Conservation (phyloP, 2,329 filamentous ascomycete genomes). For the Cytospora mali region DNA sequence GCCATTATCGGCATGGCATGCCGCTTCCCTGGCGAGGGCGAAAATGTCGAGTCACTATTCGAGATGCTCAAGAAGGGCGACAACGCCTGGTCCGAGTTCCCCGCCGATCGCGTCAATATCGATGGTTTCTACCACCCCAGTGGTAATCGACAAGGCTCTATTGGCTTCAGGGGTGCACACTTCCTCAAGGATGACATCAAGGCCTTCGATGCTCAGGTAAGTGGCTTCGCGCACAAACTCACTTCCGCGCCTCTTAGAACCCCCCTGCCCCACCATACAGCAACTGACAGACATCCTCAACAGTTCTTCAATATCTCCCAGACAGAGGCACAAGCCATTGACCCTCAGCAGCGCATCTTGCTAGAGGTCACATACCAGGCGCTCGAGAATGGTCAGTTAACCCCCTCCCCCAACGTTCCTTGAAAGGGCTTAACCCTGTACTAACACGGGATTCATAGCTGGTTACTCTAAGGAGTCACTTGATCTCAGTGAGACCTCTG, state of each 20-base stretch:
- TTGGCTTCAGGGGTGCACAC: constrained; percentile 49
- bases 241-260: not conserved
- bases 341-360: constrained; percentile 56
- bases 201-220: constrained; percentile 53
- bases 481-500: constrained; percentile 48
- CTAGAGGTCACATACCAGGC: constrained; percentile 55
- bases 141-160: constrained; percentile 52
- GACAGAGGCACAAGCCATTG: constrained; percentile 55
- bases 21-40: constrained; percentile 61
- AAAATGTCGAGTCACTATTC: constrained; percentile 65
- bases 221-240: constrained; percentile 28
- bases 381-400: constrained; percentile 48
- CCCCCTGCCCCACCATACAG: too few relatives aligned
- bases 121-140: constrained; percentile 68
- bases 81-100: constrained; percentile 67
- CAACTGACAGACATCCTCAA: not conserved
- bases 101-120: constrained; percentile 67
- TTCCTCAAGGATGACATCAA: constrained; percentile 52
- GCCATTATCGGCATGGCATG: constrained; percentile 71
- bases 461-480: constrained; percentile 40
- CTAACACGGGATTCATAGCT: not conserved
- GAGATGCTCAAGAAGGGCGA: constrained; percentile 67
- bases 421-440: not conserved
- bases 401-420: too few relatives aligned
- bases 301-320: constrained; percentile 56